These are phyloP conservation scores for Uromyces viciae-fabae DNA, from an alignment of 1,284 basidiomycete species.

Conservation along the genomic window DNA sequence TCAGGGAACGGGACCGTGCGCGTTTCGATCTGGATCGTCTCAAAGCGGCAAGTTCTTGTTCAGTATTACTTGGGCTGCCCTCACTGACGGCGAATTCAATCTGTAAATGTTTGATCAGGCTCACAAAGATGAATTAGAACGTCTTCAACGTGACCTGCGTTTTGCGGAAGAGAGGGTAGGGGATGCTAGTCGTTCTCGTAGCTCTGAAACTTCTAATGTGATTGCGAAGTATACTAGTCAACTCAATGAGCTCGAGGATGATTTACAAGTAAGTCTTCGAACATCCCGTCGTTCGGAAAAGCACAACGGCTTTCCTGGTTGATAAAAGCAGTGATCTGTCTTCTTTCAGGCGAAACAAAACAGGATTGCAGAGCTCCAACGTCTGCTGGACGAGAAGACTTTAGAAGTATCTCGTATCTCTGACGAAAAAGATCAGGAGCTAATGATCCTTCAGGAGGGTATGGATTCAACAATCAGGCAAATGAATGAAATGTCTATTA, in stretches of 20 bases:
- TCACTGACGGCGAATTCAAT: not conserved
- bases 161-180: slow-evolving; percentile 99
- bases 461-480: slow-evolving; percentile 91
- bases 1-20: slow-evolving; percentile 91
- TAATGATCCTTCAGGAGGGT: slow-evolving; percentile 89
- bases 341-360: slow-evolving; percentile 73
- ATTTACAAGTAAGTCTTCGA: slow-evolving; percentile 67
- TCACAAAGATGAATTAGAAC: slow-evolving; percentile 93
- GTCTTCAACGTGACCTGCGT: slow-evolving; percentile 82
- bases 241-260: slow-evolving; percentile 88
- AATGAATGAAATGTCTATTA: slow-evolving; percentile 66
- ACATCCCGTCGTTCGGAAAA: not conserved
- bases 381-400: slow-evolving; percentile 70
- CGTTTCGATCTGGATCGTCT: slow-evolving; percentile 94
- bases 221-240: slow-evolving; percentile 94
- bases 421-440: slow-evolving; percentile 96
- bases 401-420: slow-evolving; percentile 73
- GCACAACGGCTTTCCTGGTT: not conserved
- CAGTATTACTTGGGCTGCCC: not conserved
- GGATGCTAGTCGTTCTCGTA: slow-evolving; percentile 85
- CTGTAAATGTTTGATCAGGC: slow-evolving; percentile 56
- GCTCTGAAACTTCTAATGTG: slow-evolving; percentile 82
- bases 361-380: slow-evolving; percentile 84
- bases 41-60: slow-evolving; percentile 63
- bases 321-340: slow-evolving; percentile 34